Evolutionary conservation across 208 protist genomes (phyloP).

Genomic region (Angomonas desouzai): DNA sequence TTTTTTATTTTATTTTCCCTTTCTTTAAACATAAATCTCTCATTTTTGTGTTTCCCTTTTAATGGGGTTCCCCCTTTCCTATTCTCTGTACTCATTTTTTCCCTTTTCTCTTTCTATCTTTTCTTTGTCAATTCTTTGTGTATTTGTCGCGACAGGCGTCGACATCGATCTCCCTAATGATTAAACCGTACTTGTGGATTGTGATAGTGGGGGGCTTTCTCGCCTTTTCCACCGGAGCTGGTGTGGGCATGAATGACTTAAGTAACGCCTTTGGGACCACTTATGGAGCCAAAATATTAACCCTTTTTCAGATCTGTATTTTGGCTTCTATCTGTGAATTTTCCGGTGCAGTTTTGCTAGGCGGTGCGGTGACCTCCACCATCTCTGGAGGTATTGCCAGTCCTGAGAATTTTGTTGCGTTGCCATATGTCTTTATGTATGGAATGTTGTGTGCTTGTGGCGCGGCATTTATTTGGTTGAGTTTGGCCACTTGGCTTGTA

Average conservation of each 20-base stretch:
- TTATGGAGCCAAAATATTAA: conserved; percentile 80
- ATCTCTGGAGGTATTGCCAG: conserved; percentile 76
- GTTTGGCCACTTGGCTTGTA: conserved; percentile 50
- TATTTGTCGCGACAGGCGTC: background rate
- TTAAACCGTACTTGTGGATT: conserved; percentile 70
- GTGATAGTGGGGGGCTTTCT: conserved; percentile 67
- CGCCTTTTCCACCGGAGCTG: conserved; percentile 68
- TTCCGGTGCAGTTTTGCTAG: conserved; percentile 59
- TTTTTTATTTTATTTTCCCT: conserved; percentile 1
- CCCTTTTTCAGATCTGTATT: conserved; percentile 67
- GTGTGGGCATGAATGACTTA: conserved; percentile 90
- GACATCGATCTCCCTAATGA: conserved; percentile 16
- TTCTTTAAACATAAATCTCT: too few species aligned
- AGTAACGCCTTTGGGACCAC: conserved; percentile 90
- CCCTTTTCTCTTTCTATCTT: background rate
- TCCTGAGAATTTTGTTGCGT: conserved; percentile 34
- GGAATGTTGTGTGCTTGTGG: conserved; percentile 71
- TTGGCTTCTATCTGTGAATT: conserved; percentile 86
- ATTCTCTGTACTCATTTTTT: conserved; percentile 4
- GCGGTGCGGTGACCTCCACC: conserved; percentile 68
- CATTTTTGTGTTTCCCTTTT: background rate
- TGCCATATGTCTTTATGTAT: conserved; percentile 83
- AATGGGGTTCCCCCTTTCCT: background rate
- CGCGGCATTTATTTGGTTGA: conserved; percentile 67
- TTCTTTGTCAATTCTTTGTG: background rate